These are phyloP conservation scores for Nepenthes alata DNA, from an alignment of 179 eudicot genomes.

Conservation along the genomic window DNA sequence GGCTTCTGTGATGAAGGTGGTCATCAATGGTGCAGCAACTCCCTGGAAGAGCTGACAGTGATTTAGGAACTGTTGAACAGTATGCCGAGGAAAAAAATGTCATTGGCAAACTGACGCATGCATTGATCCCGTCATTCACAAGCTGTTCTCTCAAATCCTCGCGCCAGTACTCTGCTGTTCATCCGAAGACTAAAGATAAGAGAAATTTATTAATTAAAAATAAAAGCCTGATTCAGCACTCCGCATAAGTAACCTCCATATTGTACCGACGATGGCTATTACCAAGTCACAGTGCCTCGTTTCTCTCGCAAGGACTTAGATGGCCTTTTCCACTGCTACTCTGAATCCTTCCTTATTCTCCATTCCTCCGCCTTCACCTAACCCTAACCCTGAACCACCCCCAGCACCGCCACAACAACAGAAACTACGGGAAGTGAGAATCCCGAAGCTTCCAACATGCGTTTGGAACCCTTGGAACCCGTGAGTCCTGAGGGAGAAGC, in stretches of 20 bases:
- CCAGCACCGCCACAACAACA: not conserved
- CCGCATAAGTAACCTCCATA: too few species aligned
- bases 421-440: too few species aligned
- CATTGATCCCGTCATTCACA: conserved; percentile 77
- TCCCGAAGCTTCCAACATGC: too few species aligned
- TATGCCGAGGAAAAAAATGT: conserved; percentile 52
- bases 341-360: not conserved
- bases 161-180: conserved; percentile 5
- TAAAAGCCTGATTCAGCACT: too few species aligned
- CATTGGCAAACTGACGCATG: conserved; percentile 30
- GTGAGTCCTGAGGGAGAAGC: not conserved
- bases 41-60: conserved; percentile 65
- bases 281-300: too few species aligned
- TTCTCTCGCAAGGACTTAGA: conserved; percentile 11
- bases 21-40: conserved; percentile 66
- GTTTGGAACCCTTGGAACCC: too few species aligned
- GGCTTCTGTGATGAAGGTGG: conserved; percentile 34
- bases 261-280: too few species aligned
- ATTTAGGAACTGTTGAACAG: conserved; percentile 68
- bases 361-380: not conserved
- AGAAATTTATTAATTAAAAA: too few species aligned
- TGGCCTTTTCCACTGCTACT: not conserved
- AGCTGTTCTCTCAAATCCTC: conserved; percentile 77
- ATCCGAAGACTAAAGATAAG: too few species aligned
- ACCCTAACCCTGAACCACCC: not conserved